Evolutionary conservation across 441 rosid genomes (phyloP), one percentile per base, ranked within the genome.

Genomic region (Brassica balearica): DNA sequence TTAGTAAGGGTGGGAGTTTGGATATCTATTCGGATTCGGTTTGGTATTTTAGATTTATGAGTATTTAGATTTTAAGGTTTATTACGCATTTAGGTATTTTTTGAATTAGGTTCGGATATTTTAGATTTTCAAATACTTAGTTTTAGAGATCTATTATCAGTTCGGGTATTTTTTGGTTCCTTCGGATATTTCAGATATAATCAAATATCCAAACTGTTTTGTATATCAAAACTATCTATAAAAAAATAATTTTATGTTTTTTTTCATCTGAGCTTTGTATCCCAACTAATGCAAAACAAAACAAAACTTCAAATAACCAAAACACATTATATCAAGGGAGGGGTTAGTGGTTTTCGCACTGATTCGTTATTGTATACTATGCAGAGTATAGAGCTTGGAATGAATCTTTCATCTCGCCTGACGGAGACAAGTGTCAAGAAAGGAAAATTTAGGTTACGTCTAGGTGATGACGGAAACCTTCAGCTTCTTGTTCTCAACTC

Each of bases 381-480:
- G 32, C 69, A 73, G 82, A 62, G 10, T 8, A 66, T 78, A 5
- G 68, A 65, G 68, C n/a, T n/a, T 17, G 77, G 74, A 12, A 43
- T 17, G 3, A 80, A 53, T 71, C 38, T 85, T 5, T 12, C 81
- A 9, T 78, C 86, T 60, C 72, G 68, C 56, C 22, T 61, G 22
- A 46, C 79, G 1, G 77, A 74, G 59, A 81, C 76, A 19, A 81
- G 59, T 11, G 81, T 71, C 59, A 60, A 63, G 6, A 81, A 23
- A 48, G 86, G 85, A 71, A 80, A 69, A 69, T 85, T 77, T 73
- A 48, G 65, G 65, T 59, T 85, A 43, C 62, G 5, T 4, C 20
- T 83, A 51, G 68, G 70, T 34, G 0, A 0, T 2, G 85, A 87
- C 14, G 90, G 89, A 12, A 63, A 86, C 34, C 82, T 87, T 6